phyloP scores from a whole-genome alignment of 129 eudicot genomes.

The Lactuca saligna region DNA sequence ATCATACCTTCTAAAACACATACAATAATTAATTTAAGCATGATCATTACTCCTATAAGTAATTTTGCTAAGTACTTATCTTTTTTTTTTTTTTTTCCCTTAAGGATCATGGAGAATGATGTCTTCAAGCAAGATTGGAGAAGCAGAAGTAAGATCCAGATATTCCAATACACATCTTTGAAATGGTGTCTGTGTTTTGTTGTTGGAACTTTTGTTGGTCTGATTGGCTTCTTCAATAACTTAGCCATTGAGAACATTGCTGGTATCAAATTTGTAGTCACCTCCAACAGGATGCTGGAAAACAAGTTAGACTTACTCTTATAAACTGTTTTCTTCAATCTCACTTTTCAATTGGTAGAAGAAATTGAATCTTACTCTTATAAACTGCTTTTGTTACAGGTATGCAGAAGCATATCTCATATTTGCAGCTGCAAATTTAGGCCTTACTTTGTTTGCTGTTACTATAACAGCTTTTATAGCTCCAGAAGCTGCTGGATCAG shows the following conservation, averaged over 20 bases:
- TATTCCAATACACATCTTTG: slow-evolving; percentile 59
- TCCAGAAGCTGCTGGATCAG: slow-evolving; percentile 96
- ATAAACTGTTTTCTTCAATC: slow-evolving; percentile 14
- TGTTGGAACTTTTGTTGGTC: slow-evolving; percentile 58
- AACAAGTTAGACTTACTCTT: slow-evolving; percentile 47
- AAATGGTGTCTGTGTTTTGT: slow-evolving; percentile 82
- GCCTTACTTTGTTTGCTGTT: slow-evolving; percentile 75
- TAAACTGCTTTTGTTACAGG: slow-evolving; percentile 47
- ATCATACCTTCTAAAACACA: no score
- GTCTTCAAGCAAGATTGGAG: slow-evolving; percentile 92
- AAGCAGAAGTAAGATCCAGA: slow-evolving; percentile 53
- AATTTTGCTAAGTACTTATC: slow-evolving; percentile 12
- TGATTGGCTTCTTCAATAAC: slow-evolving; percentile 71
- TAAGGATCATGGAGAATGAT: slow-evolving; percentile 83
- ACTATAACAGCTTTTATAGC: slow-evolving; percentile 66
- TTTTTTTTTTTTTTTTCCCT: neutral
- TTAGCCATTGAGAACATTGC: slow-evolving; percentile 88
- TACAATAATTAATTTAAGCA: no score
- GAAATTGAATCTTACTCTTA: no score
- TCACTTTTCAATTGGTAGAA: neutral
- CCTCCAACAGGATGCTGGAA: slow-evolving; percentile 81
- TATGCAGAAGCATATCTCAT: slow-evolving; percentile 61
- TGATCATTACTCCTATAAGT: neutral
- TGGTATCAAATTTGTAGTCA: slow-evolving; percentile 78
- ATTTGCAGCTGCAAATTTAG: slow-evolving; percentile 74